phyloP scores from a whole-genome alignment of 768 basidiomycete species.

The Russula abietina region DNA sequence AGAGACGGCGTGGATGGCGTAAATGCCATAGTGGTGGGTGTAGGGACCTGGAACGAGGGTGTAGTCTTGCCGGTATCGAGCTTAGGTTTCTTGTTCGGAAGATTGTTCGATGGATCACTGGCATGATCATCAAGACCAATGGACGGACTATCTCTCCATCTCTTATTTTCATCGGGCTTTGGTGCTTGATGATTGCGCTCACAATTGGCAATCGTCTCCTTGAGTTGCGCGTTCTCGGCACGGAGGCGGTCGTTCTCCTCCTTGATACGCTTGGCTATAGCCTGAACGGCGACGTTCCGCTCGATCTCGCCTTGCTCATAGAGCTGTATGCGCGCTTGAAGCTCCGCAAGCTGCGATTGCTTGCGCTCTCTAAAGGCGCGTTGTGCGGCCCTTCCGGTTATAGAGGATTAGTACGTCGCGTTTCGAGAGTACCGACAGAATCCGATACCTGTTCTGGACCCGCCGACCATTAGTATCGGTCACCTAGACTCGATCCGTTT shows the following conservation, averaged over 20 bases:
- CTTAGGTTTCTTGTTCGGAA: constrained; percentile 35
- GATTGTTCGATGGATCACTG: constrained; percentile 29
- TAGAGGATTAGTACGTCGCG: constrained; percentile 4
- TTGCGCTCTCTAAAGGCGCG: constrained; percentile 87
- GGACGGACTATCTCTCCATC: constrained; percentile 48
- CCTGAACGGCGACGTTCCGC: constrained; percentile 78
- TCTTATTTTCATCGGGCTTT: constrained; percentile 44
- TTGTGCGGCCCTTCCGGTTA: constrained; percentile 62
- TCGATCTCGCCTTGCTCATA: constrained; percentile 92
- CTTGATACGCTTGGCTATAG: constrained; percentile 75
- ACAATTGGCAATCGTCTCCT: constrained; percentile 34
- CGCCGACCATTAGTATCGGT: constrained; percentile 58
- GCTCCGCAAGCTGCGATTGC: constrained; percentile 80
- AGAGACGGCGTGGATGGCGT: constrained; percentile 38
- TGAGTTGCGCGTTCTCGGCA: constrained; percentile 58
- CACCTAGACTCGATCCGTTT: constrained; percentile 24
- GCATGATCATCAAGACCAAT: constrained; percentile 20
- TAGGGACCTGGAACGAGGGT: constrained; percentile 28
- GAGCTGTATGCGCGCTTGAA: constrained; percentile 76
- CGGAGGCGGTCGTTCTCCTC: constrained; percentile 78
- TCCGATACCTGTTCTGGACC: constrained; percentile 60
- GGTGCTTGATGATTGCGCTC: constrained; percentile 27
- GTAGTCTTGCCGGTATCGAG: constrained; percentile 27
- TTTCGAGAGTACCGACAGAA: constrained; percentile 3
- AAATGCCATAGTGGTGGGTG: constrained; percentile 31